Base-by-base conservation (phyloP, 495 filamentous ascomycete genomes). In the Achaetomiella virescens region DNA sequence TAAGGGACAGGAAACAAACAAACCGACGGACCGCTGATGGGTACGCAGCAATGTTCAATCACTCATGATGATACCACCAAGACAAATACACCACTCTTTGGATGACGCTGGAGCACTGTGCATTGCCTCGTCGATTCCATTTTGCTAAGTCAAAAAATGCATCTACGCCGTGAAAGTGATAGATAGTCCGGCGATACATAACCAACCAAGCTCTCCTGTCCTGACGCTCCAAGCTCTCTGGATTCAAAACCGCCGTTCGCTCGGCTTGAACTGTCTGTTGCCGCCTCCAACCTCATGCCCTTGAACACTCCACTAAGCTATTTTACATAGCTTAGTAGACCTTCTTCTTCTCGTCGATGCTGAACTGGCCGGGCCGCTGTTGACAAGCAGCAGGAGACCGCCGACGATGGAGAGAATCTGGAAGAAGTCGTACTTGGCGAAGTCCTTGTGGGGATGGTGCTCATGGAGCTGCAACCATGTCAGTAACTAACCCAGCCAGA, bases 391-490 rank as follows among this genome's bases (percentile, higher is more conserved):
- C 45, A 98, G 78, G 44, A 98, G 85, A 65, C 93, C 93, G 53
- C 93, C 93, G 57, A 98, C 93, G 72, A 98, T 98, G 40, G 93
- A 98, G 49, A 98, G 78, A 67, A 97, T 96, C 78, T 98, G 93
- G 85, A 98, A 98, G 78, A 98, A 98, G 71, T 97, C 93, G 80
- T 98, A 98, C 76, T 98, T 98, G 79, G 95, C 95, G 65, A 98
- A 98, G 69, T 98, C 93, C 80, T 96, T 96, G 77, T 98, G 91
- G 45, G 95, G 93, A 78, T 98, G 93, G 77, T 95, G 90, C 54
- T 90, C 87, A 74, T 97, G 93, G 59, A 98, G 92, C 92, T 97
- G 58, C 11, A 51, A 49, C 11, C 51, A 55, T 47, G 53, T 71
- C 54, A 66, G 61, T 17, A 46, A 37, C 17, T 41, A 31, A 46